Conservation (phyloP, 768 basidiomycete species). For the Rhodotorula sphaerocarpa region DNA sequence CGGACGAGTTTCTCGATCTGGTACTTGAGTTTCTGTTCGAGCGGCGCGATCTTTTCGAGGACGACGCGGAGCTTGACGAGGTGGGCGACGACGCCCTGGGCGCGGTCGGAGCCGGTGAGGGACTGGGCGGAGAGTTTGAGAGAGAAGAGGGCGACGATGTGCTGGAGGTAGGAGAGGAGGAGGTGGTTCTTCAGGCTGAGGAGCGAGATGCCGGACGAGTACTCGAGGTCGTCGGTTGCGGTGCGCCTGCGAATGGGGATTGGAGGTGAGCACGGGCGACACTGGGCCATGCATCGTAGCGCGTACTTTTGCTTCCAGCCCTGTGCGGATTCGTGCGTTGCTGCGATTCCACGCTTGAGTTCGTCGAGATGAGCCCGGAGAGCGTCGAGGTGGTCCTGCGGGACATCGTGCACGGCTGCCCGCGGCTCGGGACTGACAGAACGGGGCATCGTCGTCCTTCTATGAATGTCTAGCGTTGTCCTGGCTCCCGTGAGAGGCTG, state of each 20-base stretch:
- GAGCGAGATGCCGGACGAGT: constrained; percentile 66
- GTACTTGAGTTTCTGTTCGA: constrained; percentile 82
- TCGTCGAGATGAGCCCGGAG: constrained; percentile 18
- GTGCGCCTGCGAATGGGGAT: not conserved
- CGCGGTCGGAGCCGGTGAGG: constrained; percentile 22
- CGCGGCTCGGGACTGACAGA: not conserved
- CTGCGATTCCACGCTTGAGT: constrained; percentile 9
- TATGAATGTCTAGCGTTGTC: no score
- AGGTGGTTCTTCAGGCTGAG: constrained; percentile 78
- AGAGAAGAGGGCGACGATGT: constrained; percentile 58
- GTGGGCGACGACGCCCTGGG: constrained; percentile 54
- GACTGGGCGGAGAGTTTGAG: constrained; percentile 34
- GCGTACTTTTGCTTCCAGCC: constrained; percentile 14
- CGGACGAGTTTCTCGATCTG: constrained; percentile 90
- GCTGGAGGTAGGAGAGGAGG: constrained; percentile 75
- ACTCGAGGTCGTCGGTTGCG: constrained; percentile 16
- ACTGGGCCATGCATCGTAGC: not conserved
- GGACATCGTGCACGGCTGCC: not conserved
- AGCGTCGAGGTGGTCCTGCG: constrained; percentile 6
- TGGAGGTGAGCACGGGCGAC: not conserved
- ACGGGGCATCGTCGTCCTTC: no score
- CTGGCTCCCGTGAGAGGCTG: no score
- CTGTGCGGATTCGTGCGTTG: constrained; percentile 8
- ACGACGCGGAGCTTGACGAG: constrained; percentile 71
- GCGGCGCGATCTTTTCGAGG: constrained; percentile 74